Conservation (phyloP, 139 green algal genomes). For the Pleodorina starrii region DNA sequence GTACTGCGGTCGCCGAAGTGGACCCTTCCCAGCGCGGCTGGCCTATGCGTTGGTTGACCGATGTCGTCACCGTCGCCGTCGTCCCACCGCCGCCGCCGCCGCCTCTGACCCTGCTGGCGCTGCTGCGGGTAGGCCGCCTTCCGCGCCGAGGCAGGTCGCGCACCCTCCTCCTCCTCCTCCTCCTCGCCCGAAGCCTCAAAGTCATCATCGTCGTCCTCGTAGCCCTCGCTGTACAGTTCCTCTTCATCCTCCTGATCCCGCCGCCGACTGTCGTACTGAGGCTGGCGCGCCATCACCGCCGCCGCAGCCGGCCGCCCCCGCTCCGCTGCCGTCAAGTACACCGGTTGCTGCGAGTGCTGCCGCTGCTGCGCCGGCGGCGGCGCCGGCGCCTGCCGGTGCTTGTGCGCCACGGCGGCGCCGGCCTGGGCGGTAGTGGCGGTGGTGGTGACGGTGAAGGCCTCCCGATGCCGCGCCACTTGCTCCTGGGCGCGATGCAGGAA, state of each 20-base stretch:
- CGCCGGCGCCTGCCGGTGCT: not conserved
- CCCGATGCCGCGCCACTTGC: not conserved
- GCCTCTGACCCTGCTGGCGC: not conserved
- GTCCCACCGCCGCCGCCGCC: not conserved
- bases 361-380: not conserved
- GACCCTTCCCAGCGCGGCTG: no score
- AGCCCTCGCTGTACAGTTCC: not conserved
- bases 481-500: conserved; percentile 41
- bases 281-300: not conserved
- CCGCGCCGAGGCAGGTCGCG: not conserved
- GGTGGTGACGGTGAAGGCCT: not conserved
- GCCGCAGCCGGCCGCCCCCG: not conserved
- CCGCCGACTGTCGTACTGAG: not conserved
- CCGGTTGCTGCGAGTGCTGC: not conserved
- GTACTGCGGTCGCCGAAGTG: not conserved
- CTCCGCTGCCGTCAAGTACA: not conserved
- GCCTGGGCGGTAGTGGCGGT: not conserved
- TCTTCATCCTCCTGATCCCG: not conserved
- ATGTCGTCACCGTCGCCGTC: no score
- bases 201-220: not conserved
- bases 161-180: not conserved
- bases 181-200: not conserved
- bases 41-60: no score
- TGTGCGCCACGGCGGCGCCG: not conserved
- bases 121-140: not conserved